phyloP scores from a whole-genome alignment of 305 asterid genomes.

The Stenogyne calaminthoides region DNA sequence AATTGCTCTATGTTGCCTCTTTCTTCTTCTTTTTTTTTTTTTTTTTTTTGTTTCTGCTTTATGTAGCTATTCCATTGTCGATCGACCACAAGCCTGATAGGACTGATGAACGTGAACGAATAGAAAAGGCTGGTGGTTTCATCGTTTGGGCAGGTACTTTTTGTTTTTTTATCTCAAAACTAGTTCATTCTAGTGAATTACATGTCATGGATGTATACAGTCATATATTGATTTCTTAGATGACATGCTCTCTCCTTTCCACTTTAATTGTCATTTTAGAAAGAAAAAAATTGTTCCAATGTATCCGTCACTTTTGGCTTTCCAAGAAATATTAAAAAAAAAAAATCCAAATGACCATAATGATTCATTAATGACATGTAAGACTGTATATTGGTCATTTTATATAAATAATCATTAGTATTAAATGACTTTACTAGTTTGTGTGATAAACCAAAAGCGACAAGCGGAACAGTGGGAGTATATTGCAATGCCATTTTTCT shows the following conservation, averaged over 20 bases:
- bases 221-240: not conserved
- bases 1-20: not conserved
- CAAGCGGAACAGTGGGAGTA: no score
- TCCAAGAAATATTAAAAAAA: no score
- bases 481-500: not conserved
- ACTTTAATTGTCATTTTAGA: no score
- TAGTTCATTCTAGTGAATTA: not conserved
- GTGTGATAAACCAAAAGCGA: no score
- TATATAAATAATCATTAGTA: no score
- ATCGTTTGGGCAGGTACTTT: slow-evolving; percentile 69
- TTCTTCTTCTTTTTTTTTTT: not conserved
- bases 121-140: slow-evolving; percentile 82
- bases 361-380: no score
- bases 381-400: no score
- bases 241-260: not conserved
- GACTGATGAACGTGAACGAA: slow-evolving; percentile 80
- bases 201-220: no score
- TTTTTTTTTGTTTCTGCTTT: slow-evolving; percentile 18
- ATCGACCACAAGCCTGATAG: slow-evolving; percentile 82
- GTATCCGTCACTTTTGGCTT: no score
- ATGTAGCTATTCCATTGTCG: slow-evolving; percentile 71
- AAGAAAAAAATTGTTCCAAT: no score
- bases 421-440: no score
- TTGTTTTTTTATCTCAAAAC: not conserved
- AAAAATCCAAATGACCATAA: no score